These are phyloP conservation scores for Mycena vitilis DNA, from an alignment of 768 basidiomycete species.

Conservation along the genomic window DNA sequence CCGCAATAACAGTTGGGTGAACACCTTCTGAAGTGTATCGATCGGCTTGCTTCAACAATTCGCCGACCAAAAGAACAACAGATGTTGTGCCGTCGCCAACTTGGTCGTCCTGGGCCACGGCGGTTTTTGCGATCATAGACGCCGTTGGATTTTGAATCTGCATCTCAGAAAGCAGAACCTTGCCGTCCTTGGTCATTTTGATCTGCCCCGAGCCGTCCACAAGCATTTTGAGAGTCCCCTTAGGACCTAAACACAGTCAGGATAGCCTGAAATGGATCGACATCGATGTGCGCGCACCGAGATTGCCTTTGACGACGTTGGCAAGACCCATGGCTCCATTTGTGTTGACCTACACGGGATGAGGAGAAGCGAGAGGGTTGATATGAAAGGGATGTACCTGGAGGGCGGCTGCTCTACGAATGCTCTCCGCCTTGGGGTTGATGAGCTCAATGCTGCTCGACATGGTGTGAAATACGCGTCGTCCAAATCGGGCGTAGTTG, in stretches of 20 bases:
- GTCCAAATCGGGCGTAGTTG: constrained; percentile 17
- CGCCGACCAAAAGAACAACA: constrained; percentile 95
- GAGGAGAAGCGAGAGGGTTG: constrained; percentile 35
- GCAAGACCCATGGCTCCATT: constrained; percentile 98
- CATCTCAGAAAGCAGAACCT: constrained; percentile 98
- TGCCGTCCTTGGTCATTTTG: constrained; percentile 99
- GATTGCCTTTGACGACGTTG: constrained; percentile 95
- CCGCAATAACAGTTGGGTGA: constrained; percentile 94
- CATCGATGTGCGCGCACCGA: constrained; percentile 67
- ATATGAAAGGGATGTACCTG: constrained; percentile 67
- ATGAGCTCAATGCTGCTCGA: constrained; percentile 89
- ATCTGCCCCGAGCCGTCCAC: constrained; percentile 98
- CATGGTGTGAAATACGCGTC: constrained; percentile 46
- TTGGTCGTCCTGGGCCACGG: constrained; percentile 99
- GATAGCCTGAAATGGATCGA: constrained; percentile 12
- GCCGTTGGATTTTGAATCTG: constrained; percentile 99
- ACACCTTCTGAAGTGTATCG: constrained; percentile 98
- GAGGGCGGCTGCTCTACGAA: constrained; percentile 88
- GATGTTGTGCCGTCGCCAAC: constrained; percentile 99
- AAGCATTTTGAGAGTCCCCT: constrained; percentile 99
- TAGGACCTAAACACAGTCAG: constrained; percentile 71
- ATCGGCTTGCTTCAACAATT: constrained; percentile 97
- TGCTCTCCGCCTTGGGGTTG: constrained; percentile 96
- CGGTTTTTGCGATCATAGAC: constrained; percentile 98
- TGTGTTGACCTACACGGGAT: constrained; percentile 77